phyloP scores from a whole-genome alignment of 441 rosid species.

The Lepidium campestre region DNA sequence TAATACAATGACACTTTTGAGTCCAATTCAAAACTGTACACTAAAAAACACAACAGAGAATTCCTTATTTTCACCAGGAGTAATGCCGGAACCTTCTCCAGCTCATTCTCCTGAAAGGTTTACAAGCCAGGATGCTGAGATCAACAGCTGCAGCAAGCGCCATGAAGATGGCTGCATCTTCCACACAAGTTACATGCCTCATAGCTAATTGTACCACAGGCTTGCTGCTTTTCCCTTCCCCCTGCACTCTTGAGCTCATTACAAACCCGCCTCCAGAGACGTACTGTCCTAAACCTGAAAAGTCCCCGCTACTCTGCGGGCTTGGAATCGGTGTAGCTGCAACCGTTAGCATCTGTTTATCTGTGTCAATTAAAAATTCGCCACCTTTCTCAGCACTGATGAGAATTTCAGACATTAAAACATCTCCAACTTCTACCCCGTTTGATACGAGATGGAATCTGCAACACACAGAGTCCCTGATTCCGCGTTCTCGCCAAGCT shows the following conservation, averaged over 20 bases:
- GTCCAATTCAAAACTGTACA: constrained; percentile 27
- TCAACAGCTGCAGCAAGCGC: constrained; percentile 93
- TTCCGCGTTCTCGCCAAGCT: constrained; percentile 94
- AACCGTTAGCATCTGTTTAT: constrained; percentile 59
- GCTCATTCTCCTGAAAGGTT: constrained; percentile 68
- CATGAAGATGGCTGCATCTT: constrained; percentile 98
- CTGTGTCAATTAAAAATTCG: constrained; percentile 78
- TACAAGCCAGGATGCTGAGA: constrained; percentile 88
- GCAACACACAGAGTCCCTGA: constrained; percentile 82
- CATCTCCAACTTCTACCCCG: constrained; percentile 69
- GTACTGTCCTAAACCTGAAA: constrained; percentile 52
- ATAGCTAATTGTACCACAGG: constrained; percentile 81
- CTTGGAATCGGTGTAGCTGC: constrained; percentile 76
- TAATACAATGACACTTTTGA: constrained; percentile 15
- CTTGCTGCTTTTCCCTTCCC: constrained; percentile 86
- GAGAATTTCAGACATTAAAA: constrained; percentile 79
- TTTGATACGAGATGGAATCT: constrained; percentile 79
- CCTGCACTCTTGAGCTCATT: constrained; percentile 89
- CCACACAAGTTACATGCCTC: constrained; percentile 87
- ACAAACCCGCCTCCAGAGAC: constrained; percentile 64
- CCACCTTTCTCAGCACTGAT: constrained; percentile 92
- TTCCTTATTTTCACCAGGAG: constrained; percentile 30
- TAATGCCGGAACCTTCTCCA: constrained; percentile 63
- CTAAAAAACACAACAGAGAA: neutral
- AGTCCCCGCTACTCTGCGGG: constrained; percentile 94